Conservation (phyloP, 305 asterid species). For the Stenogyne calaminthoides region DNA sequence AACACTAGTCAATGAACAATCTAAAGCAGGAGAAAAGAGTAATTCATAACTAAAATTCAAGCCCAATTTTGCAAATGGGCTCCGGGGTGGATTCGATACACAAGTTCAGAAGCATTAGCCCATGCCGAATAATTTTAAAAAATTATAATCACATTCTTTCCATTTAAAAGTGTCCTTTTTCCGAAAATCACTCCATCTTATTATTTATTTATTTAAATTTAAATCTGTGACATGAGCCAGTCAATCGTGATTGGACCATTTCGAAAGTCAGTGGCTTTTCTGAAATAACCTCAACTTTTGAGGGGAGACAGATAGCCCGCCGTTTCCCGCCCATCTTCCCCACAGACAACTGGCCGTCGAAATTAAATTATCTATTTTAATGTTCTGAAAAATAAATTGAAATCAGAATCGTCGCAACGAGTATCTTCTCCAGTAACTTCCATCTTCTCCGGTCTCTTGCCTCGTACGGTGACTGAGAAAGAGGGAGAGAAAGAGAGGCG, state of each 20-base stretch:
- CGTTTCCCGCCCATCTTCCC: slow-evolving; percentile 59
- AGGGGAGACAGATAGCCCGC: slow-evolving; percentile 32
- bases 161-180: not conserved
- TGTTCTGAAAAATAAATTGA: not conserved
- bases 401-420: not conserved
- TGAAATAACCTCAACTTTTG: slow-evolving; percentile 16
- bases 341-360: slow-evolving; percentile 21
- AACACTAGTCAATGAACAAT: too few species aligned
- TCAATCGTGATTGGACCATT: not conserved
- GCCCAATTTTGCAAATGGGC: not conserved
- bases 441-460: slow-evolving; percentile 20
- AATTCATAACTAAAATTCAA: too few species aligned
- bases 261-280: slow-evolving; percentile 28
- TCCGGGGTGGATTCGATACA: not conserved
- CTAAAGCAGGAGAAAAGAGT: too few species aligned
- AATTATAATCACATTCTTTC: not conserved
- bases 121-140: not conserved
- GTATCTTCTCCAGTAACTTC: slow-evolving; percentile 1
- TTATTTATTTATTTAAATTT: too few species aligned
- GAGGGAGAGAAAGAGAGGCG: not conserved
- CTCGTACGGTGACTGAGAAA: not conserved
- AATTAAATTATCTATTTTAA: slow-evolving; percentile 15
- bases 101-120: not conserved
- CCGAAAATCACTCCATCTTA: not conserved
- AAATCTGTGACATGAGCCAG: not conserved